phyloP scores from a whole-genome alignment of 805 yeast genomes.

The Kuraishia floccosa region DNA sequence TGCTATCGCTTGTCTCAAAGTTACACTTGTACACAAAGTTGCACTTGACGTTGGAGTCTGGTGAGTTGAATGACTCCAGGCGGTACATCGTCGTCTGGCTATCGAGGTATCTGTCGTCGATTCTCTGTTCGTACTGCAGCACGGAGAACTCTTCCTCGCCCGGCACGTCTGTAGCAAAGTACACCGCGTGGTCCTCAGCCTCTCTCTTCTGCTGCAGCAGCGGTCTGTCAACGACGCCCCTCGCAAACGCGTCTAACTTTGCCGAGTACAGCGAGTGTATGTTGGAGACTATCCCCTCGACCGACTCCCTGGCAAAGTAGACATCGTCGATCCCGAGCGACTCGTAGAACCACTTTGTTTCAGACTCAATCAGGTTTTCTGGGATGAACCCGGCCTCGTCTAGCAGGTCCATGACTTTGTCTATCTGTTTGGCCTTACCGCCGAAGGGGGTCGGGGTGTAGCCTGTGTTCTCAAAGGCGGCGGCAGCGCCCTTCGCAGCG shows the following conservation, averaged over 20 bases:
- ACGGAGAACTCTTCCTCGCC: constrained; percentile 31
- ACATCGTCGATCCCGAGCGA: constrained; percentile 84
- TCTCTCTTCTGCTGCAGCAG: constrained; percentile 74
- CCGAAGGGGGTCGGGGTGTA: constrained; percentile 68
- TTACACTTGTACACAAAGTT: constrained; percentile 75
- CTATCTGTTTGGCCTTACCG: constrained; percentile 75
- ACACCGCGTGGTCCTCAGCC: constrained; percentile 79
- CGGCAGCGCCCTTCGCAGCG: constrained; percentile 18
- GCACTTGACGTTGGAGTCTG: constrained; percentile 39
- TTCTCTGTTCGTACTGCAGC: constrained; percentile 51
- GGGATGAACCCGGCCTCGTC: constrained; percentile 87
- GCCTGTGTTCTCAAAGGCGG: constrained; percentile 29
- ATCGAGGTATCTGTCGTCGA: constrained; percentile 77
- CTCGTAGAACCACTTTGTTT: constrained; percentile 84
- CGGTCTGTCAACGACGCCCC: constrained; percentile 37
- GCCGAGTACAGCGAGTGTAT: constrained; percentile 88
- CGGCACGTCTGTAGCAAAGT: constrained; percentile 62
- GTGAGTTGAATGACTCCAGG: constrained; percentile 71
- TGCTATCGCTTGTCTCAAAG: constrained; percentile 23
- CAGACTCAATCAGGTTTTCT: constrained; percentile 71
- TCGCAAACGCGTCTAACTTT: constrained; percentile 78
- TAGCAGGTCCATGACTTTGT: constrained; percentile 67
- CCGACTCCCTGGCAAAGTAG: constrained; percentile 79
- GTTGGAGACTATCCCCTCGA: constrained; percentile 70
- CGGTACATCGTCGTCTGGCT: constrained; percentile 37